Evolutionary conservation across 768 basidiomycete genomes (phyloP), one percentile per base, ranked within the genome.

Genomic region (Dictyophora rubrovolvata): DNA sequence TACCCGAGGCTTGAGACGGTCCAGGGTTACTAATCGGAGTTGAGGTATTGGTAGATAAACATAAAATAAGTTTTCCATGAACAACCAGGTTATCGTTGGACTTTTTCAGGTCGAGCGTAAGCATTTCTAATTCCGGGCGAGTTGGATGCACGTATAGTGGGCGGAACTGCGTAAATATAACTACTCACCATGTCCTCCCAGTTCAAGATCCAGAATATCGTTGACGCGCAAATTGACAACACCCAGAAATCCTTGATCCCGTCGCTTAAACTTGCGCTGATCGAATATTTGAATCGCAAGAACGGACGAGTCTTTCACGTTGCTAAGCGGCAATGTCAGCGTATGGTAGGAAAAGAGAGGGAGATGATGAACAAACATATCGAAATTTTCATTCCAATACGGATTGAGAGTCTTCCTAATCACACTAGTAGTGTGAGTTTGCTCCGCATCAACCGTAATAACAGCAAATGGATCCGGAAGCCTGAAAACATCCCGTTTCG

Each of bases 81-180:
- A 99, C 96, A 52, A 93, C 89, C 23, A 96, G 83, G 69, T 96
- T 94, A 72, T 99, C 96, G 66, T 95, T 96, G n/a, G 94, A 97
- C 73, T 95, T 95, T 77, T 97, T 96, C 66, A 99, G 76, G 68
- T 98, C 96, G 64, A 94, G 71, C 0, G 95, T 97, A 53, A 98
- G 81, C 86, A 96, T 96, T 77, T 98, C 96, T 93, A 68, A 55
- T 23, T 23, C 20, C 46, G 28, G 28, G 35, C 33, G n/a, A 22
- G 51, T 28, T 48, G 49, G 54, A 56, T 49, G 55, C 37, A 50
- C 48, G 21, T 54, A 11, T 21, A 60, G 60, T 53, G 51, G n/a
- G 2, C 18, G 21, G 35, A 36, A 18, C 17, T 28, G 28, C 47
- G n/a, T 69, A 4, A 7, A 18, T 52, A 70, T 63, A 42, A n/a